These are phyloP conservation scores for Gynochthodes officinalis DNA, from an alignment of 257 asterid species.

Conservation along the genomic window DNA sequence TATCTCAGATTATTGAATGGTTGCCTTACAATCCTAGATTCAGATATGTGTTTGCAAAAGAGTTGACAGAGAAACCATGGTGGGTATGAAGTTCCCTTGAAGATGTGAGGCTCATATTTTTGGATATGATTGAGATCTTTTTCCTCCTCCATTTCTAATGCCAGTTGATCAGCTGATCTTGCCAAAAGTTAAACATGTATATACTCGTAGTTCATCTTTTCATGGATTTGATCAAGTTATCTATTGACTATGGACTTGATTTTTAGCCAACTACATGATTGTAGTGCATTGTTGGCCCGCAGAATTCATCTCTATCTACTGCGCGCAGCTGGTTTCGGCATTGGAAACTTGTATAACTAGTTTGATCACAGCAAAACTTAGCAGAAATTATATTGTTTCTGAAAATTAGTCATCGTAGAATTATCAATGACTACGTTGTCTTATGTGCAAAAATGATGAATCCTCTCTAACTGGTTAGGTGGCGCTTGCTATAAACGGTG, in stretches of 20 bases:
- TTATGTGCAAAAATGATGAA: too few species aligned
- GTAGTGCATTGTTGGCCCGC: too few species aligned
- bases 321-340: too few species aligned
- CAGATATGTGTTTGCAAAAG: constrained; percentile 46
- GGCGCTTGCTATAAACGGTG: too few species aligned
- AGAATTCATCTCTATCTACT: too few species aligned
- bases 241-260: neutral
- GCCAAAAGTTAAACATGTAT: constrained; percentile 5
- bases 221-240: neutral
- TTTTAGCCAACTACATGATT: neutral
- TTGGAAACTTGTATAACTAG: too few species aligned
- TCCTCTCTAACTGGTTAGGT: too few species aligned
- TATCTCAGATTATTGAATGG: constrained; percentile 52
- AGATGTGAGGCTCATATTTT: constrained; percentile 13
- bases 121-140: neutral
- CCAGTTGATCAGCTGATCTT: neutral
- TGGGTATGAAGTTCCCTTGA: constrained; percentile 24
- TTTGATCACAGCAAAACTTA: too few species aligned
- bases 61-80: constrained; percentile 45
- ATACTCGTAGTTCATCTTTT: constrained; percentile 11
- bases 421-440: too few species aligned
- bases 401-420: too few species aligned
- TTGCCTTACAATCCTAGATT: constrained; percentile 51
- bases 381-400: too few species aligned
- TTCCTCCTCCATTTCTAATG: neutral